These are phyloP conservation scores for Smittium culicis DNA, from an alignment of 371 early-diverging fungal genomes.

Conservation along the genomic window DNA sequence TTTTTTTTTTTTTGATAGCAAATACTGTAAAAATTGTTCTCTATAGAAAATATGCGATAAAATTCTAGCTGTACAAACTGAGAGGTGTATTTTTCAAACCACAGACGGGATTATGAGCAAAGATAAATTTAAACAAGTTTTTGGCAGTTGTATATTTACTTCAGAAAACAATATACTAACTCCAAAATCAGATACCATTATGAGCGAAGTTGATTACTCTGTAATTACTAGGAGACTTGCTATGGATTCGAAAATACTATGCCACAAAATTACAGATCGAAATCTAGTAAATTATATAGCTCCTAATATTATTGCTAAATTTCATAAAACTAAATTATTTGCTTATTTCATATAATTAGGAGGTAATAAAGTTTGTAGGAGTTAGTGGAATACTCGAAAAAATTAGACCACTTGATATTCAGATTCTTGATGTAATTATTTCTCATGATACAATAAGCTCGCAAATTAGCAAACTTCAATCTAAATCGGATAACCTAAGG, in stretches of 20 bases:
- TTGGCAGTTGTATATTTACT: not conserved
- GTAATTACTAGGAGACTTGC: not conserved
- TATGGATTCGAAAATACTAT: not conserved
- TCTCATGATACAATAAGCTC: not conserved
- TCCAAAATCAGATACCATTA: too few relatives aligned
- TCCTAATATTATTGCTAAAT: too few relatives aligned
- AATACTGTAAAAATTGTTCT: too few relatives aligned
- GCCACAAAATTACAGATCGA: not conserved
- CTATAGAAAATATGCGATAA: not conserved
- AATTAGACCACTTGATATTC: not conserved
- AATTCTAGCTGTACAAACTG: not conserved
- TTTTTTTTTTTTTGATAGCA: not conserved
- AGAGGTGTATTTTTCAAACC: not conserved
- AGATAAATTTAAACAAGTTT: constrained; percentile 6
- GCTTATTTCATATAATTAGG: too few relatives aligned
- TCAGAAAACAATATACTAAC: too few relatives aligned
- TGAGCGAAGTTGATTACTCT: not conserved
- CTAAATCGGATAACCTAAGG: not conserved
- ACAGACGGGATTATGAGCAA: not conserved
- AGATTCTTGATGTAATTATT: not conserved
- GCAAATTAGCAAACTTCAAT: constrained; percentile 1
- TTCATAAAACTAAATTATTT: too few relatives aligned
- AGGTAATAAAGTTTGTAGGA: constrained; percentile 4
- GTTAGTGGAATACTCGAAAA: not conserved
- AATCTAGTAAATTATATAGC: too few relatives aligned